Base-by-base conservation (phyloP, 192 early-diverging fungal genomes). In the Coemansia umbellata region DNA sequence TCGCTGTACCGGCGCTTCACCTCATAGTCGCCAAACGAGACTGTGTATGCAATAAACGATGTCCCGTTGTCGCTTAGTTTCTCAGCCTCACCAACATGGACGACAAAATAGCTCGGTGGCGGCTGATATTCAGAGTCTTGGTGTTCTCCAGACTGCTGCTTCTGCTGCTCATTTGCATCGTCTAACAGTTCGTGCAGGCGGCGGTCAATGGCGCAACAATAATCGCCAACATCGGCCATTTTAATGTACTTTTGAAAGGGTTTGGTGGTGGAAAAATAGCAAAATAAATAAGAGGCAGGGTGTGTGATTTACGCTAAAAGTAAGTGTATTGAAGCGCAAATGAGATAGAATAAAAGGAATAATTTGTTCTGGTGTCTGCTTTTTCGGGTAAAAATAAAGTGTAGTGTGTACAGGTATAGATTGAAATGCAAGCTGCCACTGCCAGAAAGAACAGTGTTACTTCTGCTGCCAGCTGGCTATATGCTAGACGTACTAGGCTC, bases 1-100 rank as follows among this genome's bases (percentile, higher is more conserved):
- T 99, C 96, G 47, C 91, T 93, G 69, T 99, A 99, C 28, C 96
- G 83, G 39, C 90, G 85, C 53, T 80, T 87, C 28, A 89, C 81
- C 65, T 74, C 71, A 31, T 55, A 67, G 52, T 74, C 71, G 32
- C 71, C 71, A 59, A 66, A 74, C 51, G 45, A 30, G 7, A 74
- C 56, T 3, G 71, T 58, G 39, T 74, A 74, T 0, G 71, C 71
- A 14, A 74, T 74, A 27, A 74, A 74, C 33, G 71, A 66, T 9
- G 71, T 55, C 37, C 71, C 71, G 55, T 39, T 55, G 36, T 74
- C 71, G 37, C 54, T 74, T 31, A 63, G 37, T 52, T 74, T 74
- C 44, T 74, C 71, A 0, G 71, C 71, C 23, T 74, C 71, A 55
- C 54, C 50, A 14, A 74, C 62, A 23, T 74, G 71, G 30, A 74